Evolutionary conservation across 148 eudicot species (phyloP), one percentile per base, ranked within the genome.

Genomic region (Silene uniflora): DNA sequence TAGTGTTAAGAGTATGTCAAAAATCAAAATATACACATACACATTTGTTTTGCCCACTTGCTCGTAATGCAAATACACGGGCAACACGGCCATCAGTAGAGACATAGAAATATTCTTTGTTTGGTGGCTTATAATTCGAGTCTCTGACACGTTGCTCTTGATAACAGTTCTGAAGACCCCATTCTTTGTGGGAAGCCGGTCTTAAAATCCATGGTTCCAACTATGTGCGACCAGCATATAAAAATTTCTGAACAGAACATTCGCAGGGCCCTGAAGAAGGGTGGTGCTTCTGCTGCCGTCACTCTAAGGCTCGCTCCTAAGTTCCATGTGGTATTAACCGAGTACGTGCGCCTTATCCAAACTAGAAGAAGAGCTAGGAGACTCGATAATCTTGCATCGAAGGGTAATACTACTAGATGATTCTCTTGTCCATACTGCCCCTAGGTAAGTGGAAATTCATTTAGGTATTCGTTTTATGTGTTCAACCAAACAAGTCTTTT

Each of bases 331-430:
- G 42, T 91, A 47, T 68, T 86, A 72, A 76, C 84, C 0, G 91
- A 91, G 78, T 89, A 67, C 73, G 93, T 89, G 19, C 83, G 78
- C 10, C 79, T 79, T 61, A 91, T 89, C 76, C 91, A 87, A 74
- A 70, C 54, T 62, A 82, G 78, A 62, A 88, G 96, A 85, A 76
- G 84, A 82, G 84, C 79, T 62, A 73, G 69, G 63, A 78, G 55
- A 42, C 46, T 14, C 69, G 78, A 42, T 44, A 17, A n/a, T 5
- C 49, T 55, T 49, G 55, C 25, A 16, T 27, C 13, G 35, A 10
- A 78, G 2, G 66, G 66, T 49, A 29, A 22, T 14, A 3, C 39
- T 16, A 7, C 56, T 68, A 67, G 68, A 73, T 54, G 6, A 14
- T 11, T 39, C 69, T 27, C 24, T 14, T 56, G 75, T 23, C 46